Evolutionary conservation across 345 rosid genomes (phyloP).

Genomic region (Salix koriyanagi): DNA sequence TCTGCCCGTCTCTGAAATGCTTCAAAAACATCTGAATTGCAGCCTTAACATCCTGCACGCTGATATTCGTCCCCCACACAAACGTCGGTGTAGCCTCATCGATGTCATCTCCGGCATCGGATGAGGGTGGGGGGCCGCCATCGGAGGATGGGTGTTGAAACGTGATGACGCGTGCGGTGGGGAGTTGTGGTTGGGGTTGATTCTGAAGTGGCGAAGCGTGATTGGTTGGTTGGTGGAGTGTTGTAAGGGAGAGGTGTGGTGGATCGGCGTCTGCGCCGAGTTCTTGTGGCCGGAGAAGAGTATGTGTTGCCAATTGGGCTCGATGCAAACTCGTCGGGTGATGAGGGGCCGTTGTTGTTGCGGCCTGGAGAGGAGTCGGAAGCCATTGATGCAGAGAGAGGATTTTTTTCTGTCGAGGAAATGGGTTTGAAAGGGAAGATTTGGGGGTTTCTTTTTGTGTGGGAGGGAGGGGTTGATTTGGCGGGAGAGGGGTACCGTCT

Average conservation of each 20-base stretch:
- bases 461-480: slow-evolving; percentile 24
- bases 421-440: slow-evolving; percentile 4
- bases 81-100: slow-evolving; percentile 74
- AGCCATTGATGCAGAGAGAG: slow-evolving; percentile 47
- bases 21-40: slow-evolving; percentile 85
- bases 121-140: slow-evolving; percentile 44
- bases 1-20: slow-evolving; percentile 62
- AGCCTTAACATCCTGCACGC: slow-evolving; percentile 82
- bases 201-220: slow-evolving; percentile 36
- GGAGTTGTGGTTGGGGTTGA: slow-evolving; percentile 47
- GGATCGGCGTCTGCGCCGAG: slow-evolving; percentile 24
- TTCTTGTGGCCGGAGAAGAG: slow-evolving; percentile 48
- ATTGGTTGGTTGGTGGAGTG: slow-evolving; percentile 13
- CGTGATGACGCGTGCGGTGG: slow-evolving; percentile 31
- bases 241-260: not conserved
- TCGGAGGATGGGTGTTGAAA: slow-evolving; percentile 50
- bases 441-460: not conserved
- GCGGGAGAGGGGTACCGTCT: slow-evolving; percentile 32
- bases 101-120: slow-evolving; percentile 61
- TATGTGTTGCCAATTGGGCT: slow-evolving; percentile 61
- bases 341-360: slow-evolving; percentile 52
- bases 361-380: slow-evolving; percentile 56
- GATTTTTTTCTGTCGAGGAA: slow-evolving; percentile 1
- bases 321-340: slow-evolving; percentile 59
- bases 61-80: slow-evolving; percentile 96